Base-by-base conservation (phyloP, 116 monocot genomes). In the Dioscorea cayenensis region DNA sequence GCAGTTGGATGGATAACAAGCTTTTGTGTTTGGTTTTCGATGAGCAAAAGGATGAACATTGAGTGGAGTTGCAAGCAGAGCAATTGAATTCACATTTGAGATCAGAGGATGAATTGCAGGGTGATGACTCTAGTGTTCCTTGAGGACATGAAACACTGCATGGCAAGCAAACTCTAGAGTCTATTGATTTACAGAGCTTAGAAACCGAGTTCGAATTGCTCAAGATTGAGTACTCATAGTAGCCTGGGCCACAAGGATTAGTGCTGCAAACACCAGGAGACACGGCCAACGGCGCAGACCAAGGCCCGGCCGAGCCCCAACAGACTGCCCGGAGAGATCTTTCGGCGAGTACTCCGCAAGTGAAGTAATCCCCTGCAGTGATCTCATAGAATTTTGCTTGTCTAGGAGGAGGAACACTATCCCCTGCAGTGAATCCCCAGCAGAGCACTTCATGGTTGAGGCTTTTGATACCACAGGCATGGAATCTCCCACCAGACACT, bases 361-460 rank as follows among this genome's bases (percentile, higher is more conserved):
- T 89, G 78, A 99, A 99, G 77, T 99, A 99, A 51, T 99, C 99
- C 10, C 99, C 99, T 0, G 99, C 94, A 7, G 77, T 77, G 29
- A 99, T 79, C 61, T 71, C 87, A 52, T 84, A 82, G 22, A 91
- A 69, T 75, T 74, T 90, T 0, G 77, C 21, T 13, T 76, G 50
- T 21, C 70, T 77, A 0, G 91, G 91, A 18, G 94, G 90, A 0
- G 94, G 89, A 4, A 89, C 71, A 38, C 91, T 82, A 65, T 84
- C 89, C 11, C 74, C 77, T n/a, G 89, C 80, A 6, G 69, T 59
- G 68, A 94, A 94, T 2, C 99, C 99, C 99, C 99, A 99, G 71
- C 99, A 99, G 28, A 84, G 48, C 2, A 91, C 91, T 49, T 60
- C 70, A 9, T 74, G 84, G 48, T 92, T 91, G 37, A 73, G 6